Percentiles rank a stretch among this genome's conserved stretches.
Evolutionary conservation across 2,329 filamentous ascomycete genomes (phyloP).

Genomic region (Teratosphaeria gauchensis): DNA sequence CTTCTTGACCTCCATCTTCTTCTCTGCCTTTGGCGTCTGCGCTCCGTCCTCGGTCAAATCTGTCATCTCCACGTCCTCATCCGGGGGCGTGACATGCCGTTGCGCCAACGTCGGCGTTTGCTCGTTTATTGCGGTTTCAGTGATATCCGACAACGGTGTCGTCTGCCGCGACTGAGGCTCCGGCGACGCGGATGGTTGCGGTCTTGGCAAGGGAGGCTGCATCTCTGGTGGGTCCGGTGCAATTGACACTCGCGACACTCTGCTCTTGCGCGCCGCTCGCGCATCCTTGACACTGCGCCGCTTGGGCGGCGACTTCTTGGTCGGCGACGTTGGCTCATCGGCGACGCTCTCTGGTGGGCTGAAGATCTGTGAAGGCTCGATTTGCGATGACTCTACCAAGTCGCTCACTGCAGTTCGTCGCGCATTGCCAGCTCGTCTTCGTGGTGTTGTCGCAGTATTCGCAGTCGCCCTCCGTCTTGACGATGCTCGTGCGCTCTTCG

Average conservation of each 20-base stretch:
- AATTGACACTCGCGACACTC: constrained; percentile 29
- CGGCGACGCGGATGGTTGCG: constrained; percentile 35
- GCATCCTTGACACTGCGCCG: constrained; percentile 50
- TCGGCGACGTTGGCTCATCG: constrained; percentile 44
- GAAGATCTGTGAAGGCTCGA: constrained; percentile 53
- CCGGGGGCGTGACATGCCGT: constrained; percentile 5
- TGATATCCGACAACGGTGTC: constrained; percentile 66
- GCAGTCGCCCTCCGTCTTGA: constrained; percentile 41
- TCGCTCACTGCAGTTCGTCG: constrained; percentile 40
- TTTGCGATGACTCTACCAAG: constrained; percentile 50
- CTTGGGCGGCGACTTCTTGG: constrained; percentile 55
- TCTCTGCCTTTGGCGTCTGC: constrained; percentile 19
- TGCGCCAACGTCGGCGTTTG: constrained; percentile 32
- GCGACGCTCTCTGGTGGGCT: constrained; percentile 45
- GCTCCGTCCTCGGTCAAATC: constrained; percentile 15
- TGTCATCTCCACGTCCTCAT: constrained; percentile 11
- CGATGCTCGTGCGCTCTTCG: constrained; percentile 49
- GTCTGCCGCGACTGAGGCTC: constrained; percentile 30
- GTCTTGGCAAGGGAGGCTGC: constrained; percentile 36
- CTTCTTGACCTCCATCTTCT: constrained; percentile 49
- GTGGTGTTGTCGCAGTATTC: constrained; percentile 39
- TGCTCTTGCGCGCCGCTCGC: constrained; percentile 30
- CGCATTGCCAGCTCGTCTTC: constrained; percentile 27
- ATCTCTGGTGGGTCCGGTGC: constrained; percentile 28
- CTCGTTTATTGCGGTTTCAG: constrained; percentile 56